Evolutionary conservation across 2,329 filamentous ascomycete species (phyloP).

Genomic region (Monilinia aucupariae): DNA sequence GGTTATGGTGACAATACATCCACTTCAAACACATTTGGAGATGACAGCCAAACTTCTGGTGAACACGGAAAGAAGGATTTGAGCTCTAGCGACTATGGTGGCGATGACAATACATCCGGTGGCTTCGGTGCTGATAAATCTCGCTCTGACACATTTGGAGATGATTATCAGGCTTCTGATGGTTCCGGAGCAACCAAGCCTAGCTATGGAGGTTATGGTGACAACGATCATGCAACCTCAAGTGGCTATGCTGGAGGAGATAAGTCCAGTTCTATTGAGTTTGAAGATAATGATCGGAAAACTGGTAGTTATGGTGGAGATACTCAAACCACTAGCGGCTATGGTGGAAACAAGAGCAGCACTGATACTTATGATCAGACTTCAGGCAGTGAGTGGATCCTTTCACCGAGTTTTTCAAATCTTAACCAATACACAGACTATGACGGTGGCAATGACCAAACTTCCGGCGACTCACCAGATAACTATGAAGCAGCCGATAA

Average conservation of each 20-base stretch:
- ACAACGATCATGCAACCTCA: not conserved
- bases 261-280: not conserved
- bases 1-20: not conserved
- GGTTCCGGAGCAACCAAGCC: not conserved
- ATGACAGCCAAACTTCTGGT: not conserved
- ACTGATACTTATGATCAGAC: slow-evolving; percentile 3
- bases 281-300: too few species aligned
- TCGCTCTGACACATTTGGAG: not conserved
- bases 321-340: not conserved
- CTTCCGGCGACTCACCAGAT: not conserved
- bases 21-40: not conserved
- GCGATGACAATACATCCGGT: not conserved
- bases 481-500: not conserved
- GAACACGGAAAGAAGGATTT: not conserved
- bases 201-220: not conserved
- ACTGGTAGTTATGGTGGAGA: not conserved
- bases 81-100: not conserved
- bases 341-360: not conserved
- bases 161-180: not conserved
- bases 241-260: slow-evolving; percentile 6
- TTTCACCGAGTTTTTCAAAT: not conserved
- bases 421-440: not conserved
- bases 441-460: not conserved
- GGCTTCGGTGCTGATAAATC: not conserved
- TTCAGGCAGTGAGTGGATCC: not conserved